Percentiles rank a stretch among this genome's conserved stretches.
Evolutionary conservation across 306 rosid genomes (phyloP).

Genomic region (Crotalaria pallida): DNA sequence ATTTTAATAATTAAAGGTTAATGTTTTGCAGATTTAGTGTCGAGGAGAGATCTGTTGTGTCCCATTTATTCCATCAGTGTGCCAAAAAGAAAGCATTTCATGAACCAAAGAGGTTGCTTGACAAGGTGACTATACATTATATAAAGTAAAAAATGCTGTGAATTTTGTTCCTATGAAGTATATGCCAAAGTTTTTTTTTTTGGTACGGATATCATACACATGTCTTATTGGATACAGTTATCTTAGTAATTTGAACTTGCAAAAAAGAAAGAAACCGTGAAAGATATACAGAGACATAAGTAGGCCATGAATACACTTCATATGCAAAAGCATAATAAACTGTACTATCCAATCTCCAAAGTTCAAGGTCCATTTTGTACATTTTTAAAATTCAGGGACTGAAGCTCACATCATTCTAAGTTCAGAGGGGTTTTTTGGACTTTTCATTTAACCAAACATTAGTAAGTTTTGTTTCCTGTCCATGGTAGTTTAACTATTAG

Average conservation of each 20-base stretch:
- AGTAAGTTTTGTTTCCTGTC: neutral
- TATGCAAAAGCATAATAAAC: neutral
- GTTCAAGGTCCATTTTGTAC: no score
- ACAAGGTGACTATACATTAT: constrained; percentile 50
- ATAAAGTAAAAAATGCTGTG: neutral
- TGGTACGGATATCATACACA: neutral
- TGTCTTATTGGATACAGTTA: neutral
- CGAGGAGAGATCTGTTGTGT: constrained; percentile 69
- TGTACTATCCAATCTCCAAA: no score
- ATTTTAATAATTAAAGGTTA: constrained; percentile 2
- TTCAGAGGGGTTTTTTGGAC: no score
- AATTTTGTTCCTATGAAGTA: neutral
- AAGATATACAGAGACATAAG: neutral
- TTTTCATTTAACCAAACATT: neutral
- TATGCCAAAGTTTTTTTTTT: neutral
- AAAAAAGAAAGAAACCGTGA: neutral
- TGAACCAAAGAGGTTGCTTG: constrained; percentile 84
- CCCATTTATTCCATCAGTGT: constrained; percentile 89
- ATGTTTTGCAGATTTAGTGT: constrained; percentile 55
- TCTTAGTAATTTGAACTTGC: neutral
- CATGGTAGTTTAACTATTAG: neutral
- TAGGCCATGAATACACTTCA: neutral
- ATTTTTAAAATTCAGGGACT: no score
- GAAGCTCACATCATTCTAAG: no score
- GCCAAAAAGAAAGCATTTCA: constrained; percentile 95